phyloP scores from a whole-genome alignment of 805 yeast genomes.

The Saccharomycopsis fodiens region DNA sequence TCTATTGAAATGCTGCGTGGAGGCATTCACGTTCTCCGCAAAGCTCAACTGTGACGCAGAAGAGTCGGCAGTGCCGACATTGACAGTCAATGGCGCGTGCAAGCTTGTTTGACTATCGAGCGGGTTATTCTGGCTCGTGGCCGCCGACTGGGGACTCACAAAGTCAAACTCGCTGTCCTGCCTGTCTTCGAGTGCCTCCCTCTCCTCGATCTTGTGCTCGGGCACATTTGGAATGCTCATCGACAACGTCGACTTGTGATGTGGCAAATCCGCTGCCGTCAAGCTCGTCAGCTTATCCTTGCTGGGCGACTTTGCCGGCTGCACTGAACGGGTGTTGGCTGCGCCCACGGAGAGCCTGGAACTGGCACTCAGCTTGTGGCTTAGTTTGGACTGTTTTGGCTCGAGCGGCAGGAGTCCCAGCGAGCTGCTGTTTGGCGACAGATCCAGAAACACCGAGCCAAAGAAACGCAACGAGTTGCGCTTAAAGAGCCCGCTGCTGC shows the following conservation, averaged over 20 bases:
- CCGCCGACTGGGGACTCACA: not conserved
- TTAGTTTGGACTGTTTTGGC: not conserved
- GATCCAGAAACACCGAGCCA: slow-evolving; percentile 18
- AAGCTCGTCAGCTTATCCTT: not conserved
- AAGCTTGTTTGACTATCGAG: not conserved
- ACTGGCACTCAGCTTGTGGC: not conserved
- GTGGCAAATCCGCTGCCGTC: not conserved
- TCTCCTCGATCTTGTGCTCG: not conserved
- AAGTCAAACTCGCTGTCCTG: not conserved
- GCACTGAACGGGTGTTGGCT: not conserved
- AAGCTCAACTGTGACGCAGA: not conserved
- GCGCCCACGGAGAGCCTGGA: not conserved
- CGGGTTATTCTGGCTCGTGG: not conserved
- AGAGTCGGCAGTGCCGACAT: not conserved
- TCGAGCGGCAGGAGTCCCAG: not conserved
- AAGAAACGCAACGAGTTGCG: slow-evolving; percentile 14
- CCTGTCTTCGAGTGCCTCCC: no score
- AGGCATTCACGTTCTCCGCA: not conserved
- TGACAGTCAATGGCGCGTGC: not conserved
- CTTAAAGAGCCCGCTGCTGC: slow-evolving; percentile 6
- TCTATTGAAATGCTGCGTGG: not conserved
- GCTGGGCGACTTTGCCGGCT: not conserved
- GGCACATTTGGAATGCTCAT: slow-evolving; percentile 6
- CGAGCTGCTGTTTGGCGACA: not conserved
- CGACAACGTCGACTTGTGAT: not conserved